Percentiles rank a stretch among this genome's conserved stretches.
phyloP scores from a whole-genome alignment of 768 basidiomycete genomes.

The Lactarius hatsudake region DNA sequence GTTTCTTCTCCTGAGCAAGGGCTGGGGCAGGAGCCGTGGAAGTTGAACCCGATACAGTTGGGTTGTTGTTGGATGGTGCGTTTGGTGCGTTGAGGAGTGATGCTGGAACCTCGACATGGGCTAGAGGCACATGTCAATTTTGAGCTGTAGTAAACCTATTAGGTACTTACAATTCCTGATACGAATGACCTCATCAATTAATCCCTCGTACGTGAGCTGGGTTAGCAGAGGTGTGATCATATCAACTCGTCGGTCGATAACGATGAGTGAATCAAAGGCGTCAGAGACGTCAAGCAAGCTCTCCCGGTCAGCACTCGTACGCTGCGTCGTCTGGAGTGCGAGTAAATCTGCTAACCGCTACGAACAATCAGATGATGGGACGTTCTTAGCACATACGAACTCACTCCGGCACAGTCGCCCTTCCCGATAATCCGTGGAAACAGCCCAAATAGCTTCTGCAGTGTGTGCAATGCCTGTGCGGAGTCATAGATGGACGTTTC shows the following conservation, averaged over 20 bases:
- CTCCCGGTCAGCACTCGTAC: conserved; percentile 39
- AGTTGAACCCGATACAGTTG: conserved; percentile 38
- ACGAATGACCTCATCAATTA: conserved; percentile 88
- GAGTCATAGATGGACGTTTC: conserved; percentile 88
- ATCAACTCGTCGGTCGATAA: conserved; percentile 88
- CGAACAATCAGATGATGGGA: conserved; percentile 5
- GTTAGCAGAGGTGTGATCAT: conserved; percentile 96
- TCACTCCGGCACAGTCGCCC: conserved; percentile 80
- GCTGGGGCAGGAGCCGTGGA: conserved; percentile 45
- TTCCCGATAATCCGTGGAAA: conserved; percentile 94
- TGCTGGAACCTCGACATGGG: conserved; percentile 76
- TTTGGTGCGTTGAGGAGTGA: conserved; percentile 63
- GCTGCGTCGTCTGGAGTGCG: conserved; percentile 52
- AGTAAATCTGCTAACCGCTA: conserved; percentile 79
- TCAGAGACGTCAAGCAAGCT: conserved; percentile 48
- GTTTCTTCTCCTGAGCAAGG: conserved; percentile 75
- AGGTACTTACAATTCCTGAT: conserved; percentile 78
- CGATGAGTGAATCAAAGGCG: conserved; percentile 79
- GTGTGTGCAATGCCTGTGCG: conserved; percentile 75
- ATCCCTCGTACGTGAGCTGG: conserved; percentile 94
- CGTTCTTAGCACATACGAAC: conserved; percentile 24
- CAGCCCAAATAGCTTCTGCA: conserved; percentile 81
- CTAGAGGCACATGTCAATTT: conserved; percentile 37
- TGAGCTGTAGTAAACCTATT: background rate
- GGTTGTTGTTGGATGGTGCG: conserved; percentile 45